Evolutionary conservation across 768 basidiomycete genomes (phyloP).

Genomic region (Floccularia luteovirens): DNA sequence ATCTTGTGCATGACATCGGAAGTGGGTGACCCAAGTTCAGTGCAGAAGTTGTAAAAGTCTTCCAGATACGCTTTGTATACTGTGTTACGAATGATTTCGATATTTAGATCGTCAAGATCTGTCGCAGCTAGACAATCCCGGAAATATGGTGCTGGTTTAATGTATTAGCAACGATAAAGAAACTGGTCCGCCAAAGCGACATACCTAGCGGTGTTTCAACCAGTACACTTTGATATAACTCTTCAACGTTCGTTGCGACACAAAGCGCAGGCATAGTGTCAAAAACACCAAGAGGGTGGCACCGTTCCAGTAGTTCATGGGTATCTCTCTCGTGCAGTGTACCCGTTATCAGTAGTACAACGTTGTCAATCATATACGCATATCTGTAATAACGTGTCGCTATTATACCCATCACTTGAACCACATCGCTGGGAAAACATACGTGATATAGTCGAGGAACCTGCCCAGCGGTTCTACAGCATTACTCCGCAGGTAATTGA

Average conservation of each 20-base stretch:
- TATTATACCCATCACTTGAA: background rate
- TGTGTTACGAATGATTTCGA: constrained; percentile 98
- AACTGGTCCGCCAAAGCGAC: constrained; percentile 14
- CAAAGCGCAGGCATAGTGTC: constrained; percentile 99
- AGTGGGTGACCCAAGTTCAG: constrained; percentile 77
- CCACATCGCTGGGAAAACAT: constrained; percentile 21
- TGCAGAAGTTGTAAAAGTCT: constrained; percentile 86
- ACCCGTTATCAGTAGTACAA: constrained; percentile 94
- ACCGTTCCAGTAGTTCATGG: constrained; percentile 91
- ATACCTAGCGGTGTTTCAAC: constrained; percentile 96
- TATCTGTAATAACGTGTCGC: constrained; percentile 51
- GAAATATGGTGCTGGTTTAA: constrained; percentile 80
- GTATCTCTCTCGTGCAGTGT: constrained; percentile 97
- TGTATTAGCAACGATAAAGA: background rate
- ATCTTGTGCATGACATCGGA: constrained; percentile 88
- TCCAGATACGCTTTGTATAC: constrained; percentile 99
- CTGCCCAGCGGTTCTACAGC: constrained; percentile 86
- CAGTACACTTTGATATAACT: constrained; percentile 92
- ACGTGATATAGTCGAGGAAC: constrained; percentile 98
- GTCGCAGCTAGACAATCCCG: constrained; percentile 90
- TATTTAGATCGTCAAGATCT: constrained; percentile 97
- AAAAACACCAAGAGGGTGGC: constrained; percentile 94
- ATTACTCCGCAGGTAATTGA: constrained; percentile 89
- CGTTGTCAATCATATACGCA: constrained; percentile 99
- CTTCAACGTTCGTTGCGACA: constrained; percentile 97